Evolutionary conservation across 805 yeast genomes (phyloP).

Genomic region (Scheffersomyces ergatensis): DNA sequence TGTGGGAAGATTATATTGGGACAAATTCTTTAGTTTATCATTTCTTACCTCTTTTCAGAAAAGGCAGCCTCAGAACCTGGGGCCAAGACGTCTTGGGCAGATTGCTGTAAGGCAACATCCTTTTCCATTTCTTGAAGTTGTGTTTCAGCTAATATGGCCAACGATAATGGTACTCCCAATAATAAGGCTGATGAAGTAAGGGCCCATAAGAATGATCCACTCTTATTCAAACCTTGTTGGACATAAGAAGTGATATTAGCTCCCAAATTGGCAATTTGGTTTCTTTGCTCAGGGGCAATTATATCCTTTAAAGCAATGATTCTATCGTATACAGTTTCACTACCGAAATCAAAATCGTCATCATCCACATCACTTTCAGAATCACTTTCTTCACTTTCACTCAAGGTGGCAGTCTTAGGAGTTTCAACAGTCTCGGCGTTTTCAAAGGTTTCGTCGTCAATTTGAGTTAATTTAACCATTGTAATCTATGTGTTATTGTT

Average conservation of each 20-base stretch:
- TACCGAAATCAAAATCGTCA: conserved; percentile 71
- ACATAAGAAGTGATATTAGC: conserved; percentile 24
- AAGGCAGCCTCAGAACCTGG: conserved; percentile 58
- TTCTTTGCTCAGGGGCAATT: conserved; percentile 83
- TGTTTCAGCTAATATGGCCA: conserved; percentile 88
- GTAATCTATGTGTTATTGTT: too few species aligned
- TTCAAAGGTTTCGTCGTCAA: conserved; percentile 56
- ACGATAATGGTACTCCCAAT: conserved; percentile 88
- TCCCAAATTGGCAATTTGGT: conserved; percentile 34
- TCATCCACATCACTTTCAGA: conserved; percentile 47
- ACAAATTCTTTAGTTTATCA: too few species aligned
- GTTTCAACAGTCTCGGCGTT: conserved; percentile 30
- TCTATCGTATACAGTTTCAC: conserved; percentile 86
- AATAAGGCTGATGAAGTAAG: conserved; percentile 78
- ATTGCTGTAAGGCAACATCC: conserved; percentile 79
- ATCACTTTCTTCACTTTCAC: conserved; percentile 31
- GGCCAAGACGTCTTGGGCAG: conserved; percentile 71
- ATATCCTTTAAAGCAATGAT: conserved; percentile 88
- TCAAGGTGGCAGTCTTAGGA: conserved; percentile 1
- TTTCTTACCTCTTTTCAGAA: conserved; percentile 25
- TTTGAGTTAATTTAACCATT: conserved; percentile 77
- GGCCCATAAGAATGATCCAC: conserved; percentile 83
- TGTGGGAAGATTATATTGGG: too few species aligned
- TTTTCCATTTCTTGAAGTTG: conserved; percentile 93
- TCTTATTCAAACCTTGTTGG: conserved; percentile 48